Conservation (phyloP, 2,329 filamentous ascomycete species). For the Aspergillus latus region DNA sequence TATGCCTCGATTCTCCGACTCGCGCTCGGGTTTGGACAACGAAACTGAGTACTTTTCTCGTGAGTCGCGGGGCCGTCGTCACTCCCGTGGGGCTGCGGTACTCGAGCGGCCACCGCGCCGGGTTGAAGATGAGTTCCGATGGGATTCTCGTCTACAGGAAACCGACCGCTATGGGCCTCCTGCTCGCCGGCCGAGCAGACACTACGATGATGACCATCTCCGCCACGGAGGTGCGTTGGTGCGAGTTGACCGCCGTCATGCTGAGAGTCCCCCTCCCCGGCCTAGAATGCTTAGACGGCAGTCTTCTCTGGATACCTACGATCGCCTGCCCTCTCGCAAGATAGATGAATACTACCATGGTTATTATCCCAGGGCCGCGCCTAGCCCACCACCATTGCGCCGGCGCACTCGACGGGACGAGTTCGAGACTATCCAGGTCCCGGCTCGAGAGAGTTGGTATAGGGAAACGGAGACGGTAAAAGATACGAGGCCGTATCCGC, state of each 20-base stretch:
- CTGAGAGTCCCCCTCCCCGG: constrained; percentile 56
- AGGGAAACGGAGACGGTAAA: constrained; percentile 27
- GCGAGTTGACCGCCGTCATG: constrained; percentile 59
- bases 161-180: constrained; percentile 47
- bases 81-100: constrained; percentile 37
- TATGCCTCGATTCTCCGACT: constrained; percentile 42
- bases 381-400: constrained; percentile 55
- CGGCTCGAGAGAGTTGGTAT: constrained; percentile 58
- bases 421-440: constrained; percentile 66
- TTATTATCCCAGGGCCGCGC: constrained; percentile 56
- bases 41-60: constrained; percentile 44
- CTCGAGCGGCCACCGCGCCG: constrained; percentile 36
- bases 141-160: constrained; percentile 42
- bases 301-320: constrained; percentile 87
- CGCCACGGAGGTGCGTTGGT: constrained; percentile 53
- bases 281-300: constrained; percentile 75
- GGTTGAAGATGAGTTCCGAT: constrained; percentile 39
- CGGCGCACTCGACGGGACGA: constrained; percentile 56
- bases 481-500: constrained; percentile 58
- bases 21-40: constrained; percentile 30
- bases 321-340: constrained; percentile 66
- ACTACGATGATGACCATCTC: constrained; percentile 45
- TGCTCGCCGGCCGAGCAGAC: constrained; percentile 37
- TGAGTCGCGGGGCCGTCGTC: constrained; percentile 44
- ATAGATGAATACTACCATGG: constrained; percentile 43